Evolutionary conservation across 345 rosid genomes (phyloP).

Genomic region (Arabidopsis arenosa): DNA sequence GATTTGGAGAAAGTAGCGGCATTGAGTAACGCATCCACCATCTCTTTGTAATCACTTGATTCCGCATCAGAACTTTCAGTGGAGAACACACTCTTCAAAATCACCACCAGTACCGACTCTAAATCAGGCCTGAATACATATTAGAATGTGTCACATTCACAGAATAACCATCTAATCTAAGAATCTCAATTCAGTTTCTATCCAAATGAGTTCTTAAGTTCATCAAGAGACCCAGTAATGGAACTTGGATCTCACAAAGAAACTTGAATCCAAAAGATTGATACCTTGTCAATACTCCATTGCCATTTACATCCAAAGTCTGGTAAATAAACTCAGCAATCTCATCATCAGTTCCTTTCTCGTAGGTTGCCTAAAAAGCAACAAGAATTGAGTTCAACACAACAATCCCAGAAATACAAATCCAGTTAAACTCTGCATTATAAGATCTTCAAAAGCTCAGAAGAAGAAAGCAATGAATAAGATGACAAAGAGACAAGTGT

Average conservation of each 20-base stretch:
- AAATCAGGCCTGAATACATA: conserved; percentile 73
- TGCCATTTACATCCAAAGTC: conserved; percentile 67
- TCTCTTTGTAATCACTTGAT: conserved; percentile 48
- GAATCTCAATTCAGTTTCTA: background rate
- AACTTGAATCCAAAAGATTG: conserved; percentile 12
- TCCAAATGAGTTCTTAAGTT: background rate
- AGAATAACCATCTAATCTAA: background rate
- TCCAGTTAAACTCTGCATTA: background rate
- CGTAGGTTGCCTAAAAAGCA: conserved; percentile 65
- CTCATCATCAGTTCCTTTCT: conserved; percentile 82
- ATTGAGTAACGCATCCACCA: conserved; percentile 57
- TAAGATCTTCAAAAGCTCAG: background rate
- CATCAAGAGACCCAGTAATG: background rate
- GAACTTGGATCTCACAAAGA: conserved; percentile 1
- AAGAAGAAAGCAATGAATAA: background rate
- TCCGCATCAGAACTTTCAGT: conserved; percentile 44
- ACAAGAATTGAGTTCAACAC: conserved; percentile 11
- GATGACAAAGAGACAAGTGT: conserved; percentile 13
- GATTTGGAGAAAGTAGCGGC: conserved; percentile 65
- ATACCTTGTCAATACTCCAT: conserved; percentile 71
- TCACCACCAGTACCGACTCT: conserved; percentile 54
- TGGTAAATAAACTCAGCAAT: conserved; percentile 82
- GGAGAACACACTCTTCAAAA: conserved; percentile 58
- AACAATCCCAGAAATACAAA: conserved; percentile 10
- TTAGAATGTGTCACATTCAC: conserved; percentile 1